Evolutionary conservation across 441 rosid species (phyloP).

Genomic region (Populus hybrid): DNA sequence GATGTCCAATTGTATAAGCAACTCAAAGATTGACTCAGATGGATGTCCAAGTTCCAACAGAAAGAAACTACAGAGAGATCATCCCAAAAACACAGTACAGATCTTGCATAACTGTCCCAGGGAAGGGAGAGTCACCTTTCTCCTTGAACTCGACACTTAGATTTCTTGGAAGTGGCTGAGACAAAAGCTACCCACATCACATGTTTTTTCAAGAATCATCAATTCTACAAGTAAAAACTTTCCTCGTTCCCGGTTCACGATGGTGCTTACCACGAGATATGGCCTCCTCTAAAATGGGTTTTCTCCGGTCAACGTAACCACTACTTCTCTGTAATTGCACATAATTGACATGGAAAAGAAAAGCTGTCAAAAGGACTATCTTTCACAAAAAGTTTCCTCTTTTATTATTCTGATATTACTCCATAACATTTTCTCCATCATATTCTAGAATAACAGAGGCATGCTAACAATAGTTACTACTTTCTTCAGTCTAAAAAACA

Average conservation of each 20-base stretch:
- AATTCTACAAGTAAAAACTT: not conserved
- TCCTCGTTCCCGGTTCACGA: not conserved
- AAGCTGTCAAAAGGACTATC: no score
- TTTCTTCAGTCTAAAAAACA: not conserved
- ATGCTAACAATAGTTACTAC: not conserved
- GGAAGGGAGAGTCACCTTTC: not conserved
- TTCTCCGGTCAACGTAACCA: no score
- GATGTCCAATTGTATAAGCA: no score
- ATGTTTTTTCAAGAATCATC: slow-evolving; percentile 2
- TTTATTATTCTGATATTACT: no score
- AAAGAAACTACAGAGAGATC: not conserved
- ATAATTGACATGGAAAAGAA: no score
- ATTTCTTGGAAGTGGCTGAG: not conserved
- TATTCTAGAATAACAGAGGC: no score
- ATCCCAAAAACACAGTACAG: not conserved
- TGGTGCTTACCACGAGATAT: not conserved
- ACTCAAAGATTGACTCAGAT: no score
- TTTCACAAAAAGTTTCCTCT: no score
- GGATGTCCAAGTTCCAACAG: not conserved
- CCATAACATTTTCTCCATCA: no score
- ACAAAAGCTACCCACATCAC: slow-evolving; percentile 29
- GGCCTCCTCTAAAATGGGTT: not conserved
- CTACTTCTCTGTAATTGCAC: no score
- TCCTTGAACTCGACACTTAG: not conserved
- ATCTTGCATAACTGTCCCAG: not conserved